These are phyloP conservation scores for Triticum turgidum DNA, from an alignment of 176 grass and related monocot genomes.

Conservation along the genomic window DNA sequence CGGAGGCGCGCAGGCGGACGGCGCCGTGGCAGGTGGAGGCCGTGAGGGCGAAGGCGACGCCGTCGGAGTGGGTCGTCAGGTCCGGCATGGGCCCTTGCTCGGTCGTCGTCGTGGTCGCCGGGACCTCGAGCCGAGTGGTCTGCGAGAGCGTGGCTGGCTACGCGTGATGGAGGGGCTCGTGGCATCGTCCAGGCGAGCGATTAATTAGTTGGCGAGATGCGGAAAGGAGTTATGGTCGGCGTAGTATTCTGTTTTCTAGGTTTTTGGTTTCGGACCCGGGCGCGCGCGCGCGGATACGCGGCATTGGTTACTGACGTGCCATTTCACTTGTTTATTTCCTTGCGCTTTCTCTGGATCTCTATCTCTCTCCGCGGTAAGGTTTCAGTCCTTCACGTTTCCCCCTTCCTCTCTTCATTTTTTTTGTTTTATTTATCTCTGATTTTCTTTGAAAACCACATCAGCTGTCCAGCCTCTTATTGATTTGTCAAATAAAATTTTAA, in stretches of 20 bases:
- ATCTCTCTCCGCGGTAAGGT: background rate
- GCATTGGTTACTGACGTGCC: background rate
- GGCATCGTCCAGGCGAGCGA: background rate
- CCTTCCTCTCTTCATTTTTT: no score
- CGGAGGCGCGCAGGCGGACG: background rate
- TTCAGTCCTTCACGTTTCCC: no score
- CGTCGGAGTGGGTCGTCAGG: background rate
- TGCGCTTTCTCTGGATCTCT: background rate
- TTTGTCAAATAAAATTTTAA: no score
- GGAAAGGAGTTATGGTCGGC: background rate
- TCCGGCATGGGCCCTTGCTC: background rate
- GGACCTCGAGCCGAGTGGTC: background rate
- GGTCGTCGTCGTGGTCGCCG: background rate
- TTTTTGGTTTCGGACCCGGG: background rate
- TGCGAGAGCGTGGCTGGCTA: background rate
- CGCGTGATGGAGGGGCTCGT: background rate
- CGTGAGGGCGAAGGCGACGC: conserved; percentile 4
- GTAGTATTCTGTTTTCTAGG: background rate
- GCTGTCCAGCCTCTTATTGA: no score
- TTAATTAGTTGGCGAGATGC: background rate
- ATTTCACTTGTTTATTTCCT: background rate
- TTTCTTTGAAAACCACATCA: no score
- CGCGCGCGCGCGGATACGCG: background rate
- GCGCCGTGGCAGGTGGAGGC: background rate
- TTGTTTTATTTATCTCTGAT: no score